A percentile compares a stretch with the other conserved stretches of the same genome.
Conservation (phyloP, 768 basidiomycete species). For the Hericium erinaceus region DNA sequence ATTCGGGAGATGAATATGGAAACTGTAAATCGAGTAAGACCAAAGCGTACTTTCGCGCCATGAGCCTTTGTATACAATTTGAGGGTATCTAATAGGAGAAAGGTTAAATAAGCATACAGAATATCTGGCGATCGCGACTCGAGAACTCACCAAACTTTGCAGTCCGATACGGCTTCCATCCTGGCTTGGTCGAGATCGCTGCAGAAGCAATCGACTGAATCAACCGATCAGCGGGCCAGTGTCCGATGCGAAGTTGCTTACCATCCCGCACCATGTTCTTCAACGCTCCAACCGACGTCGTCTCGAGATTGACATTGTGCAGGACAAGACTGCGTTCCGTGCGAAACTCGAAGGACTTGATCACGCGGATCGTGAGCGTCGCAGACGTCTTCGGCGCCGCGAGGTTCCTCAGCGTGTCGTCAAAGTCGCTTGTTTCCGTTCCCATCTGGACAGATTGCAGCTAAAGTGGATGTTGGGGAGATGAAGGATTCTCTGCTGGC, state of each 20-base stretch:
- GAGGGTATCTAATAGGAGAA: constrained; percentile 58
- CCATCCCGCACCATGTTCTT: constrained; percentile 66
- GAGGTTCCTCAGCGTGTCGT: constrained; percentile 48
- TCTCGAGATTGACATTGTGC: constrained; percentile 69
- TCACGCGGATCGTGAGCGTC: constrained; percentile 82
- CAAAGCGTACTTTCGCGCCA: constrained; percentile 68
- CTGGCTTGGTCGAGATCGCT: constrained; percentile 68
- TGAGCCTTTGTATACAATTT: constrained; percentile 95
- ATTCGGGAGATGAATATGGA: neutral
- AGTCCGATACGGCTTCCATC: constrained; percentile 85
- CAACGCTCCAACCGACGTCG: constrained; percentile 68
- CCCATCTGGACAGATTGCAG: constrained; percentile 4
- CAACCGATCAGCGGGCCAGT: constrained; percentile 2
- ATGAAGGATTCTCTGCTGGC: no score
- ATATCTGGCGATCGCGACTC: constrained; percentile 8
- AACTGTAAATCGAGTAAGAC: neutral
- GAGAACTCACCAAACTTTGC: constrained; percentile 46
- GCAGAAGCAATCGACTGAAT: neutral
- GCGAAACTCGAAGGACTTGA: constrained; percentile 91
- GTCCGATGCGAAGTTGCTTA: constrained; percentile 23
- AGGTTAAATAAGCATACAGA: neutral
- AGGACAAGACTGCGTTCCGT: constrained; percentile 85
- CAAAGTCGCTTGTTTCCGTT: constrained; percentile 20
- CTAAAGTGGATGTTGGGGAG: no score
- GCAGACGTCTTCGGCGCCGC: constrained; percentile 63